A percentile compares a stretch with the other conserved stretches of the same genome.
Evolutionary conservation across 805 yeast species (phyloP).

Genomic region (Lipomyces sp.): DNA sequence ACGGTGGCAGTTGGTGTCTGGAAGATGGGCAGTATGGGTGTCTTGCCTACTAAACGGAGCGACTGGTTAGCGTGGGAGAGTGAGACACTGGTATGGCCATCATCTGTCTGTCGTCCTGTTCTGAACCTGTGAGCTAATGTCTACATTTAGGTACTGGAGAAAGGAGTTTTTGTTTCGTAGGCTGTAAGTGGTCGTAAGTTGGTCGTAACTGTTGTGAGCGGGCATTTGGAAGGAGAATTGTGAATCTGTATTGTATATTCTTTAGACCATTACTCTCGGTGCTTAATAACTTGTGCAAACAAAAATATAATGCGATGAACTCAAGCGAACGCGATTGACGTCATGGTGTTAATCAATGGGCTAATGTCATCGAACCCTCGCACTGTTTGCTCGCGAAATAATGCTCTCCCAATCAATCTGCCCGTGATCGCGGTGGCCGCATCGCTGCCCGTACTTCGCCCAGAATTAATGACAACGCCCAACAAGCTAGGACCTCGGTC

Average conservation of each 20-base stretch:
- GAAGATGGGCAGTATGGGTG: slow-evolving; percentile 86
- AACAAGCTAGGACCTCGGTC: too few relatives aligned
- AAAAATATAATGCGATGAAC: too few relatives aligned
- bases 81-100: slow-evolving; percentile 20
- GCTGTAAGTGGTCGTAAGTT: not conserved
- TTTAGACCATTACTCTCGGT: not conserved
- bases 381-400: too few relatives aligned
- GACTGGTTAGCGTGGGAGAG: slow-evolving; percentile 92
- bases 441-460: too few relatives aligned
- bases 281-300: too few relatives aligned
- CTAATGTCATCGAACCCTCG: too few relatives aligned
- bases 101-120: not conserved
- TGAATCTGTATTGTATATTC: not conserved
- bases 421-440: too few relatives aligned
- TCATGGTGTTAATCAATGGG: too few relatives aligned
- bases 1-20: slow-evolving; percentile 77
- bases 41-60: slow-evolving; percentile 81
- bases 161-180: slow-evolving; percentile 18
- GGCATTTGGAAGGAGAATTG: not conserved
- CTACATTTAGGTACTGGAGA: slow-evolving; percentile 10
- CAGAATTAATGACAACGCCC: too few relatives aligned
- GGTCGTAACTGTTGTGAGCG: not conserved
- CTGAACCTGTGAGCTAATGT: not conserved
- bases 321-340: too few relatives aligned
- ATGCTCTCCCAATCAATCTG: too few relatives aligned